These are phyloP conservation scores for Penicillium egyptiacum DNA, from an alignment of 495 filamentous ascomycete species.

Conservation along the genomic window DNA sequence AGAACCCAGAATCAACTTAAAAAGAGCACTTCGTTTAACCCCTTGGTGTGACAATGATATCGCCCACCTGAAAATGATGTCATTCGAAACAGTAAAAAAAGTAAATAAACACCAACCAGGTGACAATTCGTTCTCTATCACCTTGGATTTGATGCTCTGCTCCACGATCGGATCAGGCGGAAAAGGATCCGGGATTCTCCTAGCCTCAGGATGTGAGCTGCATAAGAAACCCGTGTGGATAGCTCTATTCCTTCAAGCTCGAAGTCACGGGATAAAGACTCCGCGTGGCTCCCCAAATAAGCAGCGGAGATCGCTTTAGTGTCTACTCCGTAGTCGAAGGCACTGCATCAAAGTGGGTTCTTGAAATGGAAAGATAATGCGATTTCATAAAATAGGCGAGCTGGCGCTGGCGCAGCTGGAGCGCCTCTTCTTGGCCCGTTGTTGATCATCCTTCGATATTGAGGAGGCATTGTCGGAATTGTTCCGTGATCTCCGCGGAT, in stretches of 20 bases:
- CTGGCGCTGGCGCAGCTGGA: conserved; percentile 2
- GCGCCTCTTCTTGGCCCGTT: neutral
- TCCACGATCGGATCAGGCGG: conserved; percentile 13
- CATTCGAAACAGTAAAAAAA: neutral
- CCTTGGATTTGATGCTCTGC: neutral
- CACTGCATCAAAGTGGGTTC: conserved; percentile 1
- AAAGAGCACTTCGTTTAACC: neutral
- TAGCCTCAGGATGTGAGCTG: conserved; percentile 10
- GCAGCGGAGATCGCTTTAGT: conserved; percentile 10
- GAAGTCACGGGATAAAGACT: conserved; percentile 1
- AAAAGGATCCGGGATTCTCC: conserved; percentile 8
- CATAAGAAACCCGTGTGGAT: conserved; percentile 4
- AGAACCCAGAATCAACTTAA: neutral
- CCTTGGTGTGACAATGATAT: neutral
- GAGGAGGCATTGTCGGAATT: neutral
- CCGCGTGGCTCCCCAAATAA: conserved; percentile 9
- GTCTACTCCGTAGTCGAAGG: too few species aligned
- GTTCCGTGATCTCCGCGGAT: neutral
- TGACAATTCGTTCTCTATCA: conserved; percentile 5
- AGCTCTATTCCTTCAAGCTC: neutral
- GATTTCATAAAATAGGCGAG: neutral
- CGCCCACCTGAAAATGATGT: neutral
- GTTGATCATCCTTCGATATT: neutral
- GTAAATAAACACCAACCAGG: neutral
- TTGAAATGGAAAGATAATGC: neutral